Percentiles rank a stretch among this genome's conserved stretches.
Evolutionary conservation across 495 filamentous ascomycete genomes (phyloP).

Genomic region (Neurospora sp.): DNA sequence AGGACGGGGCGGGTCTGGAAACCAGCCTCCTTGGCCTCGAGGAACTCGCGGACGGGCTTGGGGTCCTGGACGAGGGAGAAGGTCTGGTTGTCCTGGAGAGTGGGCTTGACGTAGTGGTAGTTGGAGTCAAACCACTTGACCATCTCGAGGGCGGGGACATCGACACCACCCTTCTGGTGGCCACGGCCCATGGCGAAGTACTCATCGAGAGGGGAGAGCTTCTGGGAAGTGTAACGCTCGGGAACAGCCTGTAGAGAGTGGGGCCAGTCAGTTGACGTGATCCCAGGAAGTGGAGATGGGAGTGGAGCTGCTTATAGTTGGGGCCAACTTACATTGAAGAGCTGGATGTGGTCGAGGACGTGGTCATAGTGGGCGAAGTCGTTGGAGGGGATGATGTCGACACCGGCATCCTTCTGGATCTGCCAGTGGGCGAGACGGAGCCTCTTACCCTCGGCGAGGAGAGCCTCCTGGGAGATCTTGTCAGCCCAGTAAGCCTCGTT

Average conservation of each 20-base stretch:
- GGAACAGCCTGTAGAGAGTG: slow-evolving; percentile 56
- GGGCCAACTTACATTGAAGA: slow-evolving; percentile 70
- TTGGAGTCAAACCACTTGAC: slow-evolving; percentile 99
- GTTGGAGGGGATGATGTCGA: slow-evolving; percentile 95
- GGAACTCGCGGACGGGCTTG: slow-evolving; percentile 89
- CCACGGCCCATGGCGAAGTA: slow-evolving; percentile 99
- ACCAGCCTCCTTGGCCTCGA: slow-evolving; percentile 94
- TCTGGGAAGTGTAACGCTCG: slow-evolving; percentile 78
- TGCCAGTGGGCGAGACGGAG: slow-evolving; percentile 96
- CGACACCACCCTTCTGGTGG: slow-evolving; percentile 83
- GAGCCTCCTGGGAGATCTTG: slow-evolving; percentile 80
- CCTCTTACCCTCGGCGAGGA: slow-evolving; percentile 88
- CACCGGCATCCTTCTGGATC: slow-evolving; percentile 95
- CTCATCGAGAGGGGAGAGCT: slow-evolving; percentile 79
- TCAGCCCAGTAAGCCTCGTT: slow-evolving; percentile 95
- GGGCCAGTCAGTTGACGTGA: background rate
- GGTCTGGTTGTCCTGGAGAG: slow-evolving; percentile 86
- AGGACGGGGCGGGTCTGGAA: slow-evolving; percentile 87
- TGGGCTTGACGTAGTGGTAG: slow-evolving; percentile 99
- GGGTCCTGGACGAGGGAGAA: slow-evolving; percentile 81
- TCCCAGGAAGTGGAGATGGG: background rate
- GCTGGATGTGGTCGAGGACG: slow-evolving; percentile 95
- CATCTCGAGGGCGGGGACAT: slow-evolving; percentile 95
- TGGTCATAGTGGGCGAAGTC: slow-evolving; percentile 99
- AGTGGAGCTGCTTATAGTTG: background rate